These are phyloP conservation scores for Xylariomycetidae sp. DNA, from an alignment of 2,329 filamentous ascomycete genomes.

Conservation along the genomic window DNA sequence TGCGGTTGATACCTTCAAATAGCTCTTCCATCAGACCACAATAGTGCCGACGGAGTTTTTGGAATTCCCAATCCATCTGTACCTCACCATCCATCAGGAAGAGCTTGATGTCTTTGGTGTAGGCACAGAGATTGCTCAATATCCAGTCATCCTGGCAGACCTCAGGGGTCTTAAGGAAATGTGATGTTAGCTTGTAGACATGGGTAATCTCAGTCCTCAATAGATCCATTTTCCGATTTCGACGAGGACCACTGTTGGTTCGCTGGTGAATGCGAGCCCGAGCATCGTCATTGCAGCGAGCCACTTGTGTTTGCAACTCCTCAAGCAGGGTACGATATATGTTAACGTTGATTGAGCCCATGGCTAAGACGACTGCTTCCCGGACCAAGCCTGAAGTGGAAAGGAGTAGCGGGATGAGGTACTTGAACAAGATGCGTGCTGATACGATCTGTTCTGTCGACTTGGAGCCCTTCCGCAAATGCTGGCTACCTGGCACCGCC, in stretches of 20 bases:
- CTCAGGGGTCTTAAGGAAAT: slow-evolving; percentile 75
- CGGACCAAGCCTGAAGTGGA: slow-evolving; percentile 76
- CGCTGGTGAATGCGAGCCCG: slow-evolving; percentile 82
- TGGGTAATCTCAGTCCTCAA: slow-evolving; percentile 92
- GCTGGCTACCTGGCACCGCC: slow-evolving; percentile 58
- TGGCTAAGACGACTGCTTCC: slow-evolving; percentile 83
- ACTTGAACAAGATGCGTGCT: slow-evolving; percentile 83
- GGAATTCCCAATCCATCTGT: slow-evolving; percentile 91
- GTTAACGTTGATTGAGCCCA: slow-evolving; percentile 92
- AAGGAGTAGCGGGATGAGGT: slow-evolving; percentile 81
- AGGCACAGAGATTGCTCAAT: slow-evolving; percentile 79
- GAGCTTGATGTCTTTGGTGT: slow-evolving; percentile 86
- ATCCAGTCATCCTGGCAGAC: slow-evolving; percentile 88
- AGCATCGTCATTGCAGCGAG: slow-evolving; percentile 82
- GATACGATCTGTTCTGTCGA: slow-evolving; percentile 76
- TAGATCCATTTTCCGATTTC: slow-evolving; percentile 79
- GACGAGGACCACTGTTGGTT: slow-evolving; percentile 73
- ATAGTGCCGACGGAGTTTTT: slow-evolving; percentile 86
- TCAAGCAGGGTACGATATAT: slow-evolving; percentile 89
- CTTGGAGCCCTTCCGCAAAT: slow-evolving; percentile 76
- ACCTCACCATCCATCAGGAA: slow-evolving; percentile 95
- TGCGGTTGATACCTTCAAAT: slow-evolving; percentile 85
- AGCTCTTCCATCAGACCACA: slow-evolving; percentile 90
- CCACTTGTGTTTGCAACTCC: slow-evolving; percentile 81
- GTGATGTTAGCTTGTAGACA: slow-evolving; percentile 89